Conservation (phyloP, 2,329 filamentous ascomycete species). For the Clarireedia sp. region DNA sequence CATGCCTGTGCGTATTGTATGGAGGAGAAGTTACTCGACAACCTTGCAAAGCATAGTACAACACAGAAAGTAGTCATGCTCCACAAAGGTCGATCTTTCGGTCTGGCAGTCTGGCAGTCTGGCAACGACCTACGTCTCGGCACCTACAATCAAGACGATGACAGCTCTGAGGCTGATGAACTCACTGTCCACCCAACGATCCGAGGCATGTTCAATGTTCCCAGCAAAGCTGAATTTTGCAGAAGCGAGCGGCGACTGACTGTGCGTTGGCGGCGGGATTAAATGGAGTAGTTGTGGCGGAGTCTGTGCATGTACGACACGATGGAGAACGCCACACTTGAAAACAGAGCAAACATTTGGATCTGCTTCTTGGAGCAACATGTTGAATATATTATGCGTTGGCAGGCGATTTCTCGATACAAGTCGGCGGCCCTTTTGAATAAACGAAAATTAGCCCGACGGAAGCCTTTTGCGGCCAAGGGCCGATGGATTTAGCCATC, state of each 20-base stretch:
- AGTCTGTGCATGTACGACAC: slow-evolving; percentile 15
- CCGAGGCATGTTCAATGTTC: slow-evolving; percentile 6
- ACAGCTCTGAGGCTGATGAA: background rate
- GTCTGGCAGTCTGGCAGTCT: no score
- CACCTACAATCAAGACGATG: no score
- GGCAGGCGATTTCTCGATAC: background rate
- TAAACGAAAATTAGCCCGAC: slow-evolving; percentile 3
- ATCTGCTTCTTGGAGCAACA: background rate
- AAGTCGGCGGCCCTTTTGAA: background rate
- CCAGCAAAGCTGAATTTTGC: slow-evolving; percentile 23
- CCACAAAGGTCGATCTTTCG: no score
- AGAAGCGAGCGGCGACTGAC: slow-evolving; percentile 2
- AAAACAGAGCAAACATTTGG: background rate
- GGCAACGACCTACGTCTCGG: no score
- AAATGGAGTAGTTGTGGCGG: slow-evolving; percentile 8
- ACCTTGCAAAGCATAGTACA: background rate
- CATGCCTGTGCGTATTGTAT: background rate
- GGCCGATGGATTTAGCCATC: background rate
- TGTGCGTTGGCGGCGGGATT: slow-evolving; percentile 23
- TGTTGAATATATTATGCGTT: slow-evolving; percentile 3
- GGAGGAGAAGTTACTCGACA: background rate
- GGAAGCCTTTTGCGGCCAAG: background rate
- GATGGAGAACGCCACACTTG: slow-evolving; percentile 8
- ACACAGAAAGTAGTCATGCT: background rate
- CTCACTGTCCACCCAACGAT: background rate